Base-by-base conservation (phyloP, 495 filamentous ascomycete species). In the Hyaloscypha variabilis region DNA sequence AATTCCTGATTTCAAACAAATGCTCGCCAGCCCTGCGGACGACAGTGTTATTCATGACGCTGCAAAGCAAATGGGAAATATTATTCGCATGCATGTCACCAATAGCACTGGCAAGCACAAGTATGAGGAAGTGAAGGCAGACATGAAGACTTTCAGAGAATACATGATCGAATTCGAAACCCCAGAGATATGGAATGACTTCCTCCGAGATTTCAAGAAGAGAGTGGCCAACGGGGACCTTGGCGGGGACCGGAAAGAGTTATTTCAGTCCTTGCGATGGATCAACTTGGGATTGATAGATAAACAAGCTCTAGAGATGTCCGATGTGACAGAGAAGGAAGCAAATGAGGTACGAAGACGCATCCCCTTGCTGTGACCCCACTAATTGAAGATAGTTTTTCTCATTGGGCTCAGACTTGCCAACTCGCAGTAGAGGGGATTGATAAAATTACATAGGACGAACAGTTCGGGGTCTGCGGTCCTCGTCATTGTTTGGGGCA, bases 1-100 rank as follows among this genome's bases (percentile, higher is more conserved):
- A 5, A 91, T 99, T 53, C 93, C 96, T 0, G 90, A 94, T 59
- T 98, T 97, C 84, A 96, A 93, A 71, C 92, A 94, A 76, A 84
- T 86, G 24, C 80, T 98, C 19, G 28, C 11, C 19, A 76, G 77
- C 1, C 83, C 90, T 2, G 85, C 87, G 17, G 86, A 87, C 31
- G 77, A 88, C 19, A 79, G 82, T 19, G 82, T 79, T 4, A 81
- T 96, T 26, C 81, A 86, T 62, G 86, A 88, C 55, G 90, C 91
- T 0, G 85, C 85, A 3, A 85, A 86, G 67, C 91, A 97, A 73
- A 90, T 99, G 84, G 81, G 80, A 24, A 71, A 67, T 3, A 89
- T 97, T 52, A 85, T 95, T 59, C 83, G 88, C 66, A 79, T 81
- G 8, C 86, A 97, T 62, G 87, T 97, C 61, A 83, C 75, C 36